Evolutionary conservation across 768 basidiomycete species (phyloP), one percentile per base, ranked within the genome.

Genomic region (Auricularia cornea): DNA sequence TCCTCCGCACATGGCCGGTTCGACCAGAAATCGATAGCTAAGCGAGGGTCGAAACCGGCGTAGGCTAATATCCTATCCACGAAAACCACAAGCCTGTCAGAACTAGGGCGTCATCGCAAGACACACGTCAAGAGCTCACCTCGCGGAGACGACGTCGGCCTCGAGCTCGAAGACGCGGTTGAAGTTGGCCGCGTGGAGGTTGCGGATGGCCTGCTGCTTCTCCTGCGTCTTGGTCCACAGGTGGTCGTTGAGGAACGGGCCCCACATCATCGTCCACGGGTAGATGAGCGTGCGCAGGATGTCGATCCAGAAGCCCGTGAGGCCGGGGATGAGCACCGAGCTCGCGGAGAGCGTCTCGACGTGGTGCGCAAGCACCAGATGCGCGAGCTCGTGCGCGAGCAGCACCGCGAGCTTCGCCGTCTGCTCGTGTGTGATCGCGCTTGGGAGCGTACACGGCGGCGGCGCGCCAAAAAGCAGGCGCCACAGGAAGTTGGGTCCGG

Each of bases 171-270:
- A 90, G 52, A 81, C 83, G 63, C 85, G 78, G 65, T 84, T 57
- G 54, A 30, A 16, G 10, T 30, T 26, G 18, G 54, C 54, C 26
- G 26, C 23, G 26, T 57, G 54, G 16, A 57, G 54, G 26, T 57
- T 57, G 26, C 28, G 26, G 16, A 57, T 16, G 12, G 8, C 28
- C 11, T 16, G 26, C 12, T 29, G 12, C 16, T 57, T 26, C 11
- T 57, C 28, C 28, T 6, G 4, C 6, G 54, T n/a, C 20, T 57
- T 57, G 26, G 10, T 26, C 26, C 4, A 26, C 29, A 98, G 82
- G 3, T 92, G 94, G 68, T 99, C 96, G 70, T 96, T 95, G 63
- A 98, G 85, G 72, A 98, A 97, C 1, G 96, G 96, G 0, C 96
- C 95, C 63, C 97, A 57, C 1, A 31, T 57, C 28, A 57, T 29